Base-by-base conservation (phyloP, 2,329 filamentous ascomycete genomes). In the Pseudocercospora eumusae region DNA sequence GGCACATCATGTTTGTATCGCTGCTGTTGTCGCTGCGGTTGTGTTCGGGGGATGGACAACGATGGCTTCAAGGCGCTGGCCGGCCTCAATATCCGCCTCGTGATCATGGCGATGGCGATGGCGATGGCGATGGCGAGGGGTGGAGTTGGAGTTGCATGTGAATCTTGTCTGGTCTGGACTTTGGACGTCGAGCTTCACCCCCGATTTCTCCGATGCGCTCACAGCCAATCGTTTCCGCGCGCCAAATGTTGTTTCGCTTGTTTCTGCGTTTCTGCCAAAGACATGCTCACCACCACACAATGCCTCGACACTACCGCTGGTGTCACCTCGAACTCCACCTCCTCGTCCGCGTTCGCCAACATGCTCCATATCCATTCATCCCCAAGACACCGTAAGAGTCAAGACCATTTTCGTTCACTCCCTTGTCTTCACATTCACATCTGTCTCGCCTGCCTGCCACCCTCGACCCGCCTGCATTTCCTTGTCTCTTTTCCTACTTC, bases 1-100 rank as follows among this genome's bases (percentile, higher is more conserved):
- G 84, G 83, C 5, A 84, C 76, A 50, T 70, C 69, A 71, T 85
- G 81, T 21, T 68, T 62, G 52, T 59, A 56, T 59, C 73, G 70
- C 52, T 63, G 64, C 58, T 67, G 67, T 44, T 62, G 64, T 56
- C 58, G 66, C 28, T 54, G 47, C 47, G 44, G 21, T 47, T 49
- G 50, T 20, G 61, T 63, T 47, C 57, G 62, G 27, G 65, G 61
- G 57, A 64, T 44, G 57, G 69, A 74, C 55, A 62, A 28, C 47
- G 66, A 64, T 33, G 66, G 62, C 57, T 64, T 59, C 33, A 71
- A 54, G n/a, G 60, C 63, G 62, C 65, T 62, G 57, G 66, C 52
- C 15, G 70, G 71, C 60, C 70, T 61, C 42, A 63, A 44, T 66
- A 73, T 50, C 52, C 67, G 67, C 70, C 72, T 69, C 31, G 71